Evolutionary conservation across 2,329 filamentous ascomycete genomes (phyloP).

Genomic region (Blumeriella jaapii): DNA sequence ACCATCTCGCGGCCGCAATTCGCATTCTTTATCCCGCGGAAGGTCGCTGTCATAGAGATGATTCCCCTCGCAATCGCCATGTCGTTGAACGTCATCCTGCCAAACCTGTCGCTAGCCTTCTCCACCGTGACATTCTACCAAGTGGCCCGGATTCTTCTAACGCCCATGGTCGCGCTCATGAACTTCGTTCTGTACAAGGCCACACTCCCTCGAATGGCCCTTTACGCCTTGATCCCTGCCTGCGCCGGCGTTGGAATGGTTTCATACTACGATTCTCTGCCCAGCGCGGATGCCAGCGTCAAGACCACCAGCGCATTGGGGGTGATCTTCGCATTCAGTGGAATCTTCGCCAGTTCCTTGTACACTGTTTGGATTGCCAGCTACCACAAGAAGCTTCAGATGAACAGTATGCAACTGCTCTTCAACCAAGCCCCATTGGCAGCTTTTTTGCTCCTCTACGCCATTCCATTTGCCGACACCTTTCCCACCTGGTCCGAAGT

Average conservation of each 20-base stretch:
- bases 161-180: constrained; percentile 52
- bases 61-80: constrained; percentile 55
- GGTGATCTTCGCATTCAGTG: constrained; percentile 51
- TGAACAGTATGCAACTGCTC: constrained; percentile 58
- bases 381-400: constrained; percentile 53
- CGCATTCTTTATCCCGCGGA: constrained; percentile 46
- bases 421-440: constrained; percentile 57
- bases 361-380: constrained; percentile 60
- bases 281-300: constrained; percentile 34
- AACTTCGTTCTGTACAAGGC: constrained; percentile 50
- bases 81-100: constrained; percentile 57
- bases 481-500: constrained; percentile 46
- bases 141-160: constrained; percentile 54
- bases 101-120: constrained; percentile 55
- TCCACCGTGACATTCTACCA: constrained; percentile 62
- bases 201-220: constrained; percentile 42
- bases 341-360: constrained; percentile 52
- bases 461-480: constrained; percentile 53
- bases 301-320: constrained; percentile 47
- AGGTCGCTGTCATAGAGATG: constrained; percentile 42
- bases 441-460: constrained; percentile 50
- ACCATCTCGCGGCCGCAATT: constrained; percentile 46
- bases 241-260: constrained; percentile 55
- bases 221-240: constrained; percentile 43
- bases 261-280: constrained; percentile 56